A percentile compares a stretch with the other conserved stretches of the same genome.
phyloP scores from a whole-genome alignment of 768 basidiomycete species.

The Pisolithus tinctorius region DNA sequence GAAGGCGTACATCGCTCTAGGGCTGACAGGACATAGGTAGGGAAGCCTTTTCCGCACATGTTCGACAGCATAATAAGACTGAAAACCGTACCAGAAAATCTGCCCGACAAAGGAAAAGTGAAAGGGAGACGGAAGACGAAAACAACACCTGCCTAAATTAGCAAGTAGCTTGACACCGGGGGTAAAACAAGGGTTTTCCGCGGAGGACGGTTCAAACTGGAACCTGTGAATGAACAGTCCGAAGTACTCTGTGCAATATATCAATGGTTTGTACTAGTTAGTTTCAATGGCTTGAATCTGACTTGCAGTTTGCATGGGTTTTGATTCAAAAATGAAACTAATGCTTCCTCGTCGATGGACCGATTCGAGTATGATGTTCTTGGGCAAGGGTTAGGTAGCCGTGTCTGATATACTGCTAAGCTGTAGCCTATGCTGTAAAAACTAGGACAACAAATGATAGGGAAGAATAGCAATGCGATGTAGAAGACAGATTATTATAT shows the following conservation, averaged over 20 bases:
- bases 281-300: too few relatives aligned
- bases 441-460: conserved; percentile 13
- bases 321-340: background rate
- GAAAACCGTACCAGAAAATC: too few relatives aligned
- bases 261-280: too few relatives aligned
- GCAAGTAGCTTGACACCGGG: background rate
- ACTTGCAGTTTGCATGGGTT: too few relatives aligned
- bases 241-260: too few relatives aligned
- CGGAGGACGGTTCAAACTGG: too few relatives aligned
- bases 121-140: conserved; percentile 6
- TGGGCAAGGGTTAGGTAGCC: background rate
- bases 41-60: too few relatives aligned
- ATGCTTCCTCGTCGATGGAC: conserved; percentile 2
- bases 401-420: conserved; percentile 17
- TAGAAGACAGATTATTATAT: conserved; percentile 17
- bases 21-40: background rate
- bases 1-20: background rate
- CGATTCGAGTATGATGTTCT: conserved; percentile 10
- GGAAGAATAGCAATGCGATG: conserved; percentile 14
- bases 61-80: too few relatives aligned
- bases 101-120: background rate
- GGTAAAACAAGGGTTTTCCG: background rate
- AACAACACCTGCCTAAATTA: conserved; percentile 6
- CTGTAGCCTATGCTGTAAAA: conserved; percentile 18
- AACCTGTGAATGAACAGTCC: too few relatives aligned